Evolutionary conservation across 2,329 filamentous ascomycete species (phyloP), one percentile per base, ranked within the genome.

Genomic region (Epichloe aotearoae): DNA sequence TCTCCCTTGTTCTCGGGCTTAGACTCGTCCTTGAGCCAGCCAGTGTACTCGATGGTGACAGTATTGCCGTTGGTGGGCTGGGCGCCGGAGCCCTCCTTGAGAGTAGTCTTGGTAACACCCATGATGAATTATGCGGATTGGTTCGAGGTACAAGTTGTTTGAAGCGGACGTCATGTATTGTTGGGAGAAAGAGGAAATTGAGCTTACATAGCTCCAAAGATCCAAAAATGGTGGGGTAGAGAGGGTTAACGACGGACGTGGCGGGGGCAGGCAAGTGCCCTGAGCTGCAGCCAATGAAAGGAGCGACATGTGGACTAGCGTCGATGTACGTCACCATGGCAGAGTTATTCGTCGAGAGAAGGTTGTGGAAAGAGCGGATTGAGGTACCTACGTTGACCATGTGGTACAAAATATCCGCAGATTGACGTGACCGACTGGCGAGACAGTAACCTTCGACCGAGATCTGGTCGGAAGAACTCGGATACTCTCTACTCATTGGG

Each of bases 31-130:
- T 84, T 86, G 56, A 97, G 76, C 71, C 75, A 95, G 61, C 93
- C 93, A 41, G 85, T 93, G 77, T 97, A 97, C 71, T 93, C 81
- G 64, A 97, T 95, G 63, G 78, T 80, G 62, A 97, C 87, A 26
- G 71, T 79, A 66, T 96, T 82, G 57, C 87, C 85, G 15, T 64
- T 61, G 57, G 69, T 64, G 52, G 91, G 86, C 57, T 69, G 73
- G 61, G 80, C 66, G 52, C 75, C 74, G 61, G 76, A 75, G 62
- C 91, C 90, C 55, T 77, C 68, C 37, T 69, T 63, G 59, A 83
- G 66, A 56, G 78, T 68, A 47, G 74, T 76, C 75, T 88, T 94
- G 53, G 73, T 76, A 62, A 95, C 86, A 67, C 77, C 83, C 85
- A 89, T 89, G 61, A 55, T 75, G 67, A 56, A 56, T 51, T n/a